Evolutionary conservation across 768 basidiomycete species (phyloP).

Genomic region (Sarcomyxa edulis): DNA sequence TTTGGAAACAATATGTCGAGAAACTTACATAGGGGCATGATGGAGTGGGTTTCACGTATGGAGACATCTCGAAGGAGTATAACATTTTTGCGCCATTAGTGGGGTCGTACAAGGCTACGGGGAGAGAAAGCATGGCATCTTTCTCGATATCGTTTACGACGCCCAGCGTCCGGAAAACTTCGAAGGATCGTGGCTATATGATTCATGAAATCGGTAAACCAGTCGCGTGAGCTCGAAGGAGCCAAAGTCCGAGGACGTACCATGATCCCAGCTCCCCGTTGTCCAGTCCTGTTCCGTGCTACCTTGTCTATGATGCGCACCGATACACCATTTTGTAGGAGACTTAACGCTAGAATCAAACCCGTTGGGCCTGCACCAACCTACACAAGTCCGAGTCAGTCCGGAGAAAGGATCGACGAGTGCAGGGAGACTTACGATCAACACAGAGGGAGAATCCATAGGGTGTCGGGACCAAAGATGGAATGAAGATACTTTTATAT

Average conservation of each 20-base stretch:
- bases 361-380: no score
- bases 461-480: no score
- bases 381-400: no score
- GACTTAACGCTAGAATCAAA: no score
- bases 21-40: conserved; percentile 20
- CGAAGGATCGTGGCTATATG: conserved; percentile 20
- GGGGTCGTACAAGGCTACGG: conserved; percentile 14
- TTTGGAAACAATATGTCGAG: not conserved
- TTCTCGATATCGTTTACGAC: conserved; percentile 14
- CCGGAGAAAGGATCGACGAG: no score
- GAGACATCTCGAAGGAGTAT: conserved; percentile 15
- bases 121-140: conserved; percentile 10
- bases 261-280: conserved; percentile 17
- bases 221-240: not conserved
- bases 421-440: no score
- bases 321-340: no score
- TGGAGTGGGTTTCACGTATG: conserved; percentile 13
- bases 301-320: no score
- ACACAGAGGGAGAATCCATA: no score
- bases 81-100: conserved; percentile 10
- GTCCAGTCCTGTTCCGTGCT: no score
- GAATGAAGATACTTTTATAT: no score
- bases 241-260: conserved; percentile 7
- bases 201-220: not conserved
- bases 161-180: conserved; percentile 22